phyloP scores from a whole-genome alignment of 352 stramenopile genomes.

The Pythium dissimile region DNA sequence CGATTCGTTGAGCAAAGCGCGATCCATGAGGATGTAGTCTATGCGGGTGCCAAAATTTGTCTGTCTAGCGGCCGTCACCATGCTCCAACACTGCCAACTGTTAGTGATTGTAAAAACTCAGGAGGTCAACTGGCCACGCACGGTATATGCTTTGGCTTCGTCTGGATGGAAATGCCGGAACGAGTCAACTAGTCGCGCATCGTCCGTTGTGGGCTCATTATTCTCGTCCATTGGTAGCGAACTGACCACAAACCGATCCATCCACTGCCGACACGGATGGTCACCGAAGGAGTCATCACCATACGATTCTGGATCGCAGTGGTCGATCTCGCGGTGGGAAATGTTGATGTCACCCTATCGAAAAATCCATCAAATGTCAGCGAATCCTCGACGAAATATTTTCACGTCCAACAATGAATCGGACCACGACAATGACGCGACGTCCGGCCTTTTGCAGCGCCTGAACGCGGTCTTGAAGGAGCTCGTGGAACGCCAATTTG shows the following conservation, averaged over 20 bases:
- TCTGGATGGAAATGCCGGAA: slow-evolving; percentile 81
- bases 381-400: too few relatives aligned
- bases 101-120: too few relatives aligned
- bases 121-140: too few relatives aligned
- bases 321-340: slow-evolving; percentile 72
- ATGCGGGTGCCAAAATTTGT: slow-evolving; percentile 91
- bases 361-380: too few relatives aligned
- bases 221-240: slow-evolving; percentile 5
- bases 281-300: slow-evolving; percentile 43
- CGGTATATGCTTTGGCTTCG: slow-evolving; percentile 75
- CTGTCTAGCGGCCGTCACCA: slow-evolving; percentile 71
- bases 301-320: slow-evolving; percentile 47
- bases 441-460: slow-evolving; percentile 45
- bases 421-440: slow-evolving; percentile 64
- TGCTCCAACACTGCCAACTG: slow-evolving; percentile 86
- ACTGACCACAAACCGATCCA: slow-evolving; percentile 41
- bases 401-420: neutral
- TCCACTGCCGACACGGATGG: slow-evolving; percentile 69
- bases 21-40: slow-evolving; percentile 88
- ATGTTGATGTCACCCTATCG: slow-evolving; percentile 82
- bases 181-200: slow-evolving; percentile 55
- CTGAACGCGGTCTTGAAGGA: slow-evolving; percentile 63
- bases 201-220: neutral
- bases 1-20: slow-evolving; percentile 36
- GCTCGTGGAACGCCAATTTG: slow-evolving; percentile 79